These are phyloP conservation scores for Climacium dendroides DNA, from an alignment of 225 moss, liverwort and hornwort genomes.

Conservation along the genomic window DNA sequence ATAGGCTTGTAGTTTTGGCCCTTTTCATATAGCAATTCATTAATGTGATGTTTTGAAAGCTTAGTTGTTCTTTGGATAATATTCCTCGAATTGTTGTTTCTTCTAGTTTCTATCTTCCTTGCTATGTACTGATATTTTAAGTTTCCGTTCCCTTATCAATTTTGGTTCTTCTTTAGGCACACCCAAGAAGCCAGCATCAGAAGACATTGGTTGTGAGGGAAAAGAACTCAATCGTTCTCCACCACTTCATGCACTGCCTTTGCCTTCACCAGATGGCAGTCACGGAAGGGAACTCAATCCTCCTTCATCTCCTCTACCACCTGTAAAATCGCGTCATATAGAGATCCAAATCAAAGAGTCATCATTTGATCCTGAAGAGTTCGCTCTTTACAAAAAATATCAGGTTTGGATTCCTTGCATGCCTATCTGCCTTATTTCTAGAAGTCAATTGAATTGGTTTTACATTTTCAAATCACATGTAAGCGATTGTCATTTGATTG, in stretches of 20 bases:
- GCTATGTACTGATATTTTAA: neutral
- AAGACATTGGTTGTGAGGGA: neutral
- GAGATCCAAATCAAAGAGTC: slow-evolving; percentile 62
- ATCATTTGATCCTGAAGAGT: slow-evolving; percentile 81
- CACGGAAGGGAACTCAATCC: neutral
- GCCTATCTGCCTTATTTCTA: neutral
- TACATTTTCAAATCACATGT: neutral
- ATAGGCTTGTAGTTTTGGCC: neutral
- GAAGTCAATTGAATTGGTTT: neutral
- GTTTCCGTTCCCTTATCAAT: neutral
- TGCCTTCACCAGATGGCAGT: neutral
- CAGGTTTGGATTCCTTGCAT: slow-evolving; percentile 37
- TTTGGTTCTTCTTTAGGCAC: slow-evolving; percentile 18
- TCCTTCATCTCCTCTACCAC: neutral
- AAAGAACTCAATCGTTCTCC: neutral
- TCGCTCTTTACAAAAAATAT: slow-evolving; percentile 84
- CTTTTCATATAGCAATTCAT: neutral
- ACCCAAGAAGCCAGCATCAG: slow-evolving; percentile 6
- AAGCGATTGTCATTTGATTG: neutral
- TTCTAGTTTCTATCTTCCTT: neutral
- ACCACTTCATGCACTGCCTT: neutral
- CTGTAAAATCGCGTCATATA: slow-evolving; percentile 22
- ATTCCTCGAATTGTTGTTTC: neutral
- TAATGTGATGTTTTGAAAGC: neutral
- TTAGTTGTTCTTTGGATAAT: neutral